phyloP scores from a whole-genome alignment of 1,139 yeast species.

The Schizosaccharomyces versatilis region DNA sequence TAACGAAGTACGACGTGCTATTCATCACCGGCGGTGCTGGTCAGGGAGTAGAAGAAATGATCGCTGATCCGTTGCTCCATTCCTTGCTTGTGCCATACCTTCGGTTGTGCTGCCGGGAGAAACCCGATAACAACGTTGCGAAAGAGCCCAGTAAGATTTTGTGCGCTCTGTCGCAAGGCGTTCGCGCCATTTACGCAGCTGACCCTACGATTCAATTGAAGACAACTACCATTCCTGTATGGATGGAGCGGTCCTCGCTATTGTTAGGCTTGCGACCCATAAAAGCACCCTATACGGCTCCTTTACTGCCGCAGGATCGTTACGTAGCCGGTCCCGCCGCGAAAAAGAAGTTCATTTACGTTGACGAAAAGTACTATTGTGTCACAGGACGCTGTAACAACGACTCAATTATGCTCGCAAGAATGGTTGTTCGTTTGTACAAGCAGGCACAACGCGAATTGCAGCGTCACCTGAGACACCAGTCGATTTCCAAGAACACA shows the following conservation, averaged over 20 bases:
- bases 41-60: not conserved
- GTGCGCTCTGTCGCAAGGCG: not conserved
- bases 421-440: not conserved
- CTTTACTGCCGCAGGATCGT: not conserved
- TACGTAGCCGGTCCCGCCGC: not conserved
- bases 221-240: not conserved
- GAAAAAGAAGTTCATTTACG: not conserved
- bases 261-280: not conserved
- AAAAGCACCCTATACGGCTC: not conserved
- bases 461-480: not conserved
- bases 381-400: not conserved
- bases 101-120: not conserved
- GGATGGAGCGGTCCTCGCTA: not conserved
- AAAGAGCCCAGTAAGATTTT: not conserved
- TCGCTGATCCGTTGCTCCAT: not conserved
- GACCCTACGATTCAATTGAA: not conserved
- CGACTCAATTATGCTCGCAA: not conserved
- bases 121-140: not conserved
- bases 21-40: not conserved
- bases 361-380: not conserved
- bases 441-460: not conserved
- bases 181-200: not conserved
- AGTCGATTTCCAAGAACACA: too few relatives aligned
- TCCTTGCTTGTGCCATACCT: not conserved
- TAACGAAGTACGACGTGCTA: not conserved